Evolutionary conservation across 495 filamentous ascomycete genomes (phyloP), one percentile per base, ranked within the genome.

Genomic region (Daldinia loculata): DNA sequence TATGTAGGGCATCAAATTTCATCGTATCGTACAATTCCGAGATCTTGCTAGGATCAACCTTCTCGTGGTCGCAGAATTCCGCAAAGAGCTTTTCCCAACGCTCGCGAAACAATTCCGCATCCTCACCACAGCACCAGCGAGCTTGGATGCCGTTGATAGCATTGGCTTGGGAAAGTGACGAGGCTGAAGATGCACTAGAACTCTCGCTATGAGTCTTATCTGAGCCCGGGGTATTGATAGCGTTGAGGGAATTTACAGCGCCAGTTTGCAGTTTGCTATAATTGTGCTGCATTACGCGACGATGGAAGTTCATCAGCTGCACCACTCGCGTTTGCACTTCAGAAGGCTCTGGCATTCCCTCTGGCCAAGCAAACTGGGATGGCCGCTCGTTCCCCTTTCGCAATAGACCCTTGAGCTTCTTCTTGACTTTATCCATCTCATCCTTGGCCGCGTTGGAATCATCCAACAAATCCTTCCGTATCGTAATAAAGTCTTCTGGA

Each of bases 401-500:
- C 59, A 99, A 81, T 39, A 99, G 84, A 2, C 91, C 87, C 81
- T 99, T 99, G 5, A 99, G 84, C 87, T 96, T 97, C 86, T 98
- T 98, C 84, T 99, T 99, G 52, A 99, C 95, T 77, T 96, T 97
- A 80, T 99, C 95, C 94, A 98, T 99, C 72, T 96, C 94, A 80
- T 98, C 96, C 78, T 99, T 99, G 59, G 95, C 95, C n/a, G 95
- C 95, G 80, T 99, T 99, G 1, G 93, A 97, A 76, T 99, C 95
- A 77, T 99, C 95, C 6, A 99, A 84, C 2, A 99, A 85, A 78
- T 98, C 94, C 77, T 99, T 99, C 48, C 95, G 88, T 63, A 98
- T 87, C 56, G 89, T 90, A 69, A 98, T 94, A 61, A 89, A 91
- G 61, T 95, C 91, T 45, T 92, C 87, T 0, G 92, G 89, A 15